phyloP scores from a whole-genome alignment of 129 eudicot genomes.

The carrot (Daucus carota) region DH1_v3.0 NC_030388.2:31400001-31400500 shows the following conservation, averaged over 20 bases:
- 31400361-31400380: conserved; percentile 16
- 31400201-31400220: conserved; percentile 46
- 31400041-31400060: no score
- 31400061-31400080: no score
- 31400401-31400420: conserved; percentile 36
- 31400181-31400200: conserved; percentile 2
- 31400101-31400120: neutral
- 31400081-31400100: neutral
- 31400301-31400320: conserved; percentile 44
- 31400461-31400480: conserved; percentile 34
- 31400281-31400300: conserved; percentile 7
- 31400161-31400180: neutral
- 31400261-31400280: neutral
- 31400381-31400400: conserved; percentile 40
- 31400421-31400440: conserved; percentile 42
- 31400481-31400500: conserved; percentile 24
- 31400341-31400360: conserved; percentile 47
- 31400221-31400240: conserved; percentile 47
- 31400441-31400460: conserved; percentile 50
- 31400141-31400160: neutral
- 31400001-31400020: no score
- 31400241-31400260: conserved; percentile 31
- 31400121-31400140: neutral
- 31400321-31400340: conserved; percentile 45
- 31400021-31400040: neutral